Percentiles rank a stretch among this genome's conserved stretches.
These are phyloP conservation scores for Gilbertella persicaria DNA, from an alignment of 371 early-diverging fungal genomes.

Conservation along the genomic window DNA sequence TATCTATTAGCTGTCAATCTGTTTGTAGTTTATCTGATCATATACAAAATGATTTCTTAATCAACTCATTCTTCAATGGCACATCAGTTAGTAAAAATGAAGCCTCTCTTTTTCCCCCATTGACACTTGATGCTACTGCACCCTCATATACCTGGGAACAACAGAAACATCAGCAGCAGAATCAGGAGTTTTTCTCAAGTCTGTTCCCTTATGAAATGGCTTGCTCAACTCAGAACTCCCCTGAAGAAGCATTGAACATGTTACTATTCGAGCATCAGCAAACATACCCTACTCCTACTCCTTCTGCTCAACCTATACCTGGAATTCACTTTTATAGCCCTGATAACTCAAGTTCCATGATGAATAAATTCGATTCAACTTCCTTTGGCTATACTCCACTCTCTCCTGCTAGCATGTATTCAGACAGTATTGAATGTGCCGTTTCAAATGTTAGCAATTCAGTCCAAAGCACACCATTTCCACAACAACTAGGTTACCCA, in stretches of 20 bases:
- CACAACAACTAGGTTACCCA: neutral
- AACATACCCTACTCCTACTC: neutral
- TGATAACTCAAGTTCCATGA: no score
- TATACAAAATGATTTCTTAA: no score
- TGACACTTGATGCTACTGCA: neutral
- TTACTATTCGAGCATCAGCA: neutral
- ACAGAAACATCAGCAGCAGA: neutral
- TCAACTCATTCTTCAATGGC: neutral
- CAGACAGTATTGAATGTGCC: constrained; percentile 4
- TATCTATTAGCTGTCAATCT: no score
- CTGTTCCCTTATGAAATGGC: neutral
- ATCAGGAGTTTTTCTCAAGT: neutral
- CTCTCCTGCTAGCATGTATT: constrained; percentile 10
- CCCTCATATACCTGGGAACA: neutral
- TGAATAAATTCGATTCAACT: no score
- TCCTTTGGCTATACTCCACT: neutral
- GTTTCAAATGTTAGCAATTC: neutral
- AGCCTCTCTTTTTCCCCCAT: neutral
- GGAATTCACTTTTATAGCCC: neutral
- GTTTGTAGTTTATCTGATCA: no score
- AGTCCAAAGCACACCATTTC: neutral
- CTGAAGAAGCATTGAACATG: neutral
- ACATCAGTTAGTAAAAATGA: neutral
- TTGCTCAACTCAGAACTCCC: neutral
- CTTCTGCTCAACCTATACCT: neutral